These are phyloP conservation scores for Fonsecaea nubica DNA, from an alignment of 2,329 filamentous ascomycete genomes.

Conservation along the genomic window DNA sequence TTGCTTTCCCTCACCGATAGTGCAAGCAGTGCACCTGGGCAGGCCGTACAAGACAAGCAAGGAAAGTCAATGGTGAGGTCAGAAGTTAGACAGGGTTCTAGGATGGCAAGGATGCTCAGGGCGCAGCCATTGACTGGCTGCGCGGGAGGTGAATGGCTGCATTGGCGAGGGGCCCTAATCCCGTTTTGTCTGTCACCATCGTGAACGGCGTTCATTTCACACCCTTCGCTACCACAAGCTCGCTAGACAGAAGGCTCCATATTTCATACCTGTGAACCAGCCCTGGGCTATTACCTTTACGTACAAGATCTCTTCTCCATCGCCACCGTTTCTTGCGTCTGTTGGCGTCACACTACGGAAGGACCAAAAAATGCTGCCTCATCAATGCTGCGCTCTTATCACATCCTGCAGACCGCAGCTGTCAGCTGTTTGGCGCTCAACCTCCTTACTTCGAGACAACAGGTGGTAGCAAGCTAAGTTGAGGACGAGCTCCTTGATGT, in stretches of 20 bases:
- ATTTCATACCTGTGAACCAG: neutral
- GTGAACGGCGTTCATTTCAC: neutral
- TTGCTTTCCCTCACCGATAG: conserved; percentile 6
- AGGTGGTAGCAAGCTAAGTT: neutral
- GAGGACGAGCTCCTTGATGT: conserved; percentile 1
- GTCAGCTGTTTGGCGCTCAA: neutral
- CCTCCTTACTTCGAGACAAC: neutral
- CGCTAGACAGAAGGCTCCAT: neutral
- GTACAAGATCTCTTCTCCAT: neutral
- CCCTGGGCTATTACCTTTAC: neutral
- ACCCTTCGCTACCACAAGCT: neutral
- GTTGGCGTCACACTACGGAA: neutral
- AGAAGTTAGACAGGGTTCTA: conserved; percentile 12
- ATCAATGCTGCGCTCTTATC: neutral
- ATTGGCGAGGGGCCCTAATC: neutral
- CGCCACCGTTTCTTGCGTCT: neutral
- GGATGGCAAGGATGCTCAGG: neutral
- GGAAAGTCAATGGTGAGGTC: conserved; percentile 5
- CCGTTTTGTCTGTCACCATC: neutral
- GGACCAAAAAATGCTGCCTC: neutral
- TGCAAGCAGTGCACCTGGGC: neutral
- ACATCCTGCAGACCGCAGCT: neutral
- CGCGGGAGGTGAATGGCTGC: neutral
- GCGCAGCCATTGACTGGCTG: neutral
- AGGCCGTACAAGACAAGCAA: neutral